phyloP scores from a whole-genome alignment of 176 grass and related monocot species.

The Cocos nucifera region DNA sequence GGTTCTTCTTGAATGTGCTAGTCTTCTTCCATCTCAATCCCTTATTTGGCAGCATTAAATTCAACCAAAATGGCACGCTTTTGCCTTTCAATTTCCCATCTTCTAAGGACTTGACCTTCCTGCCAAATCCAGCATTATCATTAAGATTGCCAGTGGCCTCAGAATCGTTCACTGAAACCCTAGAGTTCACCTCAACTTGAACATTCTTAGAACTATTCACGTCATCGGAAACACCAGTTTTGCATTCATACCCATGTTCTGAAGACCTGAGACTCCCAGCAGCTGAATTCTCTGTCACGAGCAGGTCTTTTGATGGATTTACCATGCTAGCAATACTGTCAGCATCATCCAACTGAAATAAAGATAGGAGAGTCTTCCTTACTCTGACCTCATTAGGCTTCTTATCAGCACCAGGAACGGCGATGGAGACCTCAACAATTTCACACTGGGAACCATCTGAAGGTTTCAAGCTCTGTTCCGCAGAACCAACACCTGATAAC shows the following conservation, averaged over 20 bases:
- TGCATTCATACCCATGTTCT: background rate
- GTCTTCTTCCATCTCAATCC: slow-evolving; percentile 25
- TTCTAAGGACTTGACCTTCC: background rate
- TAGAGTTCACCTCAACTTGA: background rate
- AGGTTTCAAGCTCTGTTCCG: slow-evolving; percentile 13
- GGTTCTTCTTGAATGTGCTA: slow-evolving; percentile 11
- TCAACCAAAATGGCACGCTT: slow-evolving; percentile 42
- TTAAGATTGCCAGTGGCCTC: background rate
- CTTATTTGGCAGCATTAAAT: slow-evolving; percentile 40
- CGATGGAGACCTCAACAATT: slow-evolving; percentile 50
- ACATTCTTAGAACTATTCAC: slow-evolving; percentile 3
- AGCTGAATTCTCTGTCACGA: background rate
- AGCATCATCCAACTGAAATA: slow-evolving; percentile 87
- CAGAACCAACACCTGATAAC: slow-evolving; percentile 56
- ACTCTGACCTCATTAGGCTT: slow-evolving; percentile 27
- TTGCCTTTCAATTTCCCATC: slow-evolving; percentile 25
- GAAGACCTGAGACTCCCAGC: no score
- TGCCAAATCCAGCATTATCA: no score
- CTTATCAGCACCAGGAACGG: background rate
- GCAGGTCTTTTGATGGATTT: background rate
- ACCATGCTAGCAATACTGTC: background rate
- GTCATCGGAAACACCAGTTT: slow-evolving; percentile 5
- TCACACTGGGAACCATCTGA: slow-evolving; percentile 30
- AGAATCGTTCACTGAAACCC: slow-evolving; percentile 10
- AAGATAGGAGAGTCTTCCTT: slow-evolving; percentile 69